These are phyloP conservation scores for Trichoderma asperellum DNA, from an alignment of 2,329 filamentous ascomycete genomes.

Conservation along the genomic window DNA sequence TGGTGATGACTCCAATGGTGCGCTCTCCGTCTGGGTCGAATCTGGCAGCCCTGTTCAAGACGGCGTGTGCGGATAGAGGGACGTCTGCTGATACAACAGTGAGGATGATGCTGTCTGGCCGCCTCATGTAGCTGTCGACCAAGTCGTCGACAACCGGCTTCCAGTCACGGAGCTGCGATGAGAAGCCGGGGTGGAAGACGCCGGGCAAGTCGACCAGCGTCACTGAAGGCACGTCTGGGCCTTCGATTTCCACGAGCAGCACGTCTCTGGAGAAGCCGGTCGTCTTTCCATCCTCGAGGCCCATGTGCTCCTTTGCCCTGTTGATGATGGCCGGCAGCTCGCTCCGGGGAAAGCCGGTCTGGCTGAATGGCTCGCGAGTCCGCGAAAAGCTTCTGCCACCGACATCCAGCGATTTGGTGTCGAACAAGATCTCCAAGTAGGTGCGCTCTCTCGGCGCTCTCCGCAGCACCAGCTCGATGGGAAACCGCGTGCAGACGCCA, in stretches of 20 bases:
- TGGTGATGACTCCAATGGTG: conserved; percentile 61
- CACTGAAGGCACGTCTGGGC: conserved; percentile 54
- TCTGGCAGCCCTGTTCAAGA: conserved; percentile 54
- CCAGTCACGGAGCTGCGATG: conserved; percentile 49
- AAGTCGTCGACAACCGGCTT: conserved; percentile 51
- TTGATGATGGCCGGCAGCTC: conserved; percentile 45
- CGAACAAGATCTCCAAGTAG: conserved; percentile 41
- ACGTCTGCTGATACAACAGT: conserved; percentile 60
- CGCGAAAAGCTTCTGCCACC: not conserved
- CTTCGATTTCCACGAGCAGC: conserved; percentile 53
- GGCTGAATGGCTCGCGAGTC: conserved; percentile 37
- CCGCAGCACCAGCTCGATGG: conserved; percentile 64
- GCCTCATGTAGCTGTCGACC: conserved; percentile 59
- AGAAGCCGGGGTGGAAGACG: conserved; percentile 55
- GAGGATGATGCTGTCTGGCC: conserved; percentile 61
- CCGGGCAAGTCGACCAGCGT: conserved; percentile 65
- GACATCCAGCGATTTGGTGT: conserved; percentile 33
- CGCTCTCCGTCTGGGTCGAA: conserved; percentile 41
- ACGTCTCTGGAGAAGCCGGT: conserved; percentile 52
- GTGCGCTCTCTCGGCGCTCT: conserved; percentile 43
- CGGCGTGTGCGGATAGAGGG: conserved; percentile 47
- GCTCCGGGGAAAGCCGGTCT: conserved; percentile 26
- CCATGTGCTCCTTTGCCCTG: conserved; percentile 53
- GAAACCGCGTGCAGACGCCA: conserved; percentile 64
- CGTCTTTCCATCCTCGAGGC: conserved; percentile 42